Percentiles rank a stretch among this genome's conserved stretches.
phyloP scores from a whole-genome alignment of 768 basidiomycete genomes.

The Boletus reticuloceps region DNA sequence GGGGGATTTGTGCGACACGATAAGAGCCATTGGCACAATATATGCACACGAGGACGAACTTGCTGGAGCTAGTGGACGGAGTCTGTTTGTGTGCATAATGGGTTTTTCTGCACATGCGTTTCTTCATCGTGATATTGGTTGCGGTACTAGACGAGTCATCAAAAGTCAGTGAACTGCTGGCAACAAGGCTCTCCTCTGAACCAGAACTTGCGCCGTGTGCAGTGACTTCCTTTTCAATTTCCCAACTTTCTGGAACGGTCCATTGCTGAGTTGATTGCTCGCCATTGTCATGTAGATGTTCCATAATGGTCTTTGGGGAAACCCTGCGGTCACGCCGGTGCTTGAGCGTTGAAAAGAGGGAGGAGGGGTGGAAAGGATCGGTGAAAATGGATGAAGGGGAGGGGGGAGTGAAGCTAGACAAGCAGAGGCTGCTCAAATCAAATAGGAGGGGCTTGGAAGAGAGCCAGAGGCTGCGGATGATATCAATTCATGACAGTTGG shows the following conservation, averaged over 20 bases:
- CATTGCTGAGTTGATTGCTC: slow-evolving; percentile 41
- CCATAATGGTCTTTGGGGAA: slow-evolving; percentile 47
- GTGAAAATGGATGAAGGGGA: slow-evolving; percentile 34
- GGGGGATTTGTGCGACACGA: slow-evolving; percentile 63
- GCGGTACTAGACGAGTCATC: slow-evolving; percentile 9
- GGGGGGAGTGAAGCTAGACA: slow-evolving; percentile 33
- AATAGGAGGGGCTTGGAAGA: too few relatives aligned
- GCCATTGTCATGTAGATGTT: slow-evolving; percentile 4
- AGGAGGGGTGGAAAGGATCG: slow-evolving; percentile 34
- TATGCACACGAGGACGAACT: slow-evolving; percentile 63
- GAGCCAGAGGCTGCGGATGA: too few relatives aligned
- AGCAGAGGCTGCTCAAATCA: too few relatives aligned
- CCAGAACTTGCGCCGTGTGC: slow-evolving; percentile 41
- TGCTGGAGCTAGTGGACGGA: slow-evolving; percentile 14
- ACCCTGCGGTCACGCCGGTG: slow-evolving; percentile 38
- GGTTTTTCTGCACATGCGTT: too few relatives aligned
- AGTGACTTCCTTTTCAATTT: slow-evolving; percentile 50
- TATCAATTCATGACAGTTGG: too few relatives aligned
- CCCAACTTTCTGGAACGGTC: slow-evolving; percentile 79
- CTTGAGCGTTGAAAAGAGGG: slow-evolving; percentile 21
- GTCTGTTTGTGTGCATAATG: slow-evolving; percentile 5
- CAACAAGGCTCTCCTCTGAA: slow-evolving; percentile 33
- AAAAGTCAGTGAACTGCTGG: slow-evolving; percentile 13
- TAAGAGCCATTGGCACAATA: slow-evolving; percentile 72
- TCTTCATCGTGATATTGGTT: slow-evolving; percentile 1